Percentiles rank a stretch among this genome's conserved stretches.
phyloP scores from a whole-genome alignment of 2,329 filamentous ascomycete species.

The Fusarium fujikuroi region DNA sequence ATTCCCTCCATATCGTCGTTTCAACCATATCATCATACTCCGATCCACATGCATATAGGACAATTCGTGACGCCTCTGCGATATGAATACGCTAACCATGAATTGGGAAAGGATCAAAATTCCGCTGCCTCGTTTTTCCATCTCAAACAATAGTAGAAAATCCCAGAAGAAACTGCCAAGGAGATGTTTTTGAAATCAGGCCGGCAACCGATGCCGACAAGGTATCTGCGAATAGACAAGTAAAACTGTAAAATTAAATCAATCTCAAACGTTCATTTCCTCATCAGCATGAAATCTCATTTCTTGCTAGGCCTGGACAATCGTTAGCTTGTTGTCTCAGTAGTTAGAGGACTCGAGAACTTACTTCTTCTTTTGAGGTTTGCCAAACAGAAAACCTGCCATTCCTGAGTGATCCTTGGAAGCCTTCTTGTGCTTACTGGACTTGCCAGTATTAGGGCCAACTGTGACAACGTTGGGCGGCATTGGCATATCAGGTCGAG shows the following conservation, averaged over 20 bases:
- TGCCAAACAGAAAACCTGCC: slow-evolving; percentile 45
- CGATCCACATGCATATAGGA: slow-evolving; percentile 45
- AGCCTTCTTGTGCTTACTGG: slow-evolving; percentile 42
- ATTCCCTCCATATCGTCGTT: slow-evolving; percentile 34
- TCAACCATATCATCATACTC: slow-evolving; percentile 45
- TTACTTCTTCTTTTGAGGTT: slow-evolving; percentile 48
- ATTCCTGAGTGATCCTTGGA: slow-evolving; percentile 25
- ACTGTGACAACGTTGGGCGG: slow-evolving; percentile 43
- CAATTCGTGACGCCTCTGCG: slow-evolving; percentile 39
- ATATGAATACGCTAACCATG: slow-evolving; percentile 42
- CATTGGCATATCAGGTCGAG: not conserved
- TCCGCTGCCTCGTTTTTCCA: slow-evolving; percentile 28
- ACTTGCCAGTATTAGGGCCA: slow-evolving; percentile 23
- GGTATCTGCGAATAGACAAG: slow-evolving; percentile 43
- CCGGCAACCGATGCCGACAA: slow-evolving; percentile 34
- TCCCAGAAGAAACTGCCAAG: slow-evolving; percentile 21
- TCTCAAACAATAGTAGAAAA: slow-evolving; percentile 15
- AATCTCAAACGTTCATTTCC: slow-evolving; percentile 38
- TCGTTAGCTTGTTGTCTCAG: slow-evolving; percentile 8
- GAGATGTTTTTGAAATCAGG: slow-evolving; percentile 33
- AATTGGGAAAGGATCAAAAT: slow-evolving; percentile 35
- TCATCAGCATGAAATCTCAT: slow-evolving; percentile 26
- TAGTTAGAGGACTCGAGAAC: not conserved
- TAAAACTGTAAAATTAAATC: slow-evolving; percentile 31
- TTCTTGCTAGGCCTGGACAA: slow-evolving; percentile 39